Conservation (phyloP, 2,329 filamentous ascomycete species). For the Trematosphaeria pertusa region DNA sequence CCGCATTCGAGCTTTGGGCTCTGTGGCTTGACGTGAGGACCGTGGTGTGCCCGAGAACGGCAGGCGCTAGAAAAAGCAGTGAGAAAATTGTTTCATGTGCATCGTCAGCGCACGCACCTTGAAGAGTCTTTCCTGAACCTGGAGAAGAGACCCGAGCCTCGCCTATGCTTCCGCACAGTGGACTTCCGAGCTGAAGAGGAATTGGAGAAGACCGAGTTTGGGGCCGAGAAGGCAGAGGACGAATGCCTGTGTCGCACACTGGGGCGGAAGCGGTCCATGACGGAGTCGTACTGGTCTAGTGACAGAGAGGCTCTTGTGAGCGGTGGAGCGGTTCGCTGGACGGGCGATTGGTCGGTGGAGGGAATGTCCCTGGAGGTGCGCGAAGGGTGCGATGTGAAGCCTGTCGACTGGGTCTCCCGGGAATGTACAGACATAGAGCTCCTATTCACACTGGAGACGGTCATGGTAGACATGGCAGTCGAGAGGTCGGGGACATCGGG, state of each 20-base stretch:
- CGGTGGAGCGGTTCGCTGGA: constrained; percentile 23
- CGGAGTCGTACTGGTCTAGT: constrained; percentile 24
- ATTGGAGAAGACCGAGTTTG: constrained; percentile 30
- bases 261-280: constrained; percentile 24
- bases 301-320: constrained; percentile 25
- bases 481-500: constrained; percentile 29
- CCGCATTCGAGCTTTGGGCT: constrained; percentile 39
- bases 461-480: constrained; percentile 39
- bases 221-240: constrained; percentile 29
- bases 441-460: constrained; percentile 36
- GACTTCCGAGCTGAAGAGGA: constrained; percentile 26
- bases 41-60: constrained; percentile 32
- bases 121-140: constrained; percentile 43
- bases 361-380: constrained; percentile 40
- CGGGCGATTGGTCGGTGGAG: constrained; percentile 24
- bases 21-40: constrained; percentile 30
- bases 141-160: constrained; percentile 37
- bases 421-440: constrained; percentile 46
- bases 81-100: constrained; percentile 14
- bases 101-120: constrained; percentile 24
- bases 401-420: constrained; percentile 44
- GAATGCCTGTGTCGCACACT: constrained; percentile 29
- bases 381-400: constrained; percentile 42
- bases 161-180: constrained; percentile 31
- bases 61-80: constrained; percentile 30